phyloP scores from a whole-genome alignment of 768 basidiomycete species.

The Podaxis pistillaris region DNA sequence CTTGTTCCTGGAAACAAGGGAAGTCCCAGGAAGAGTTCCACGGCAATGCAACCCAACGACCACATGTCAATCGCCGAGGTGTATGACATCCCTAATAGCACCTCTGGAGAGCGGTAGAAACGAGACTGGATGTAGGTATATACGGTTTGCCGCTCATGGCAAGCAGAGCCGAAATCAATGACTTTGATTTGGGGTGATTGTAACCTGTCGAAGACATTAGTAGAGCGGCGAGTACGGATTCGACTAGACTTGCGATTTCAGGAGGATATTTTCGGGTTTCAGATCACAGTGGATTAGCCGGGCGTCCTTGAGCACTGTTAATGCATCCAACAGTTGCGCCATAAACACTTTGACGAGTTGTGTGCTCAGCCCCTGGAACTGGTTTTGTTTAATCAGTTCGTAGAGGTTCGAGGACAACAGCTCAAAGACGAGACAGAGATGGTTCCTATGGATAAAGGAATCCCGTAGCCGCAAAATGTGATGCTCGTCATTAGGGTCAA shows the following conservation, averaged over 20 bases:
- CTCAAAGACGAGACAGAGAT: slow-evolving; percentile 97
- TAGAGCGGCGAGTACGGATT: slow-evolving; percentile 6
- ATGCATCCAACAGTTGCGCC: slow-evolving; percentile 87
- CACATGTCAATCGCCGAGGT: slow-evolving; percentile 98
- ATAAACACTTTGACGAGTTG: slow-evolving; percentile 99
- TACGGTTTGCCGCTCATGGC: slow-evolving; percentile 98
- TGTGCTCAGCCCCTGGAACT: slow-evolving; percentile 95
- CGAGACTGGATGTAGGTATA: slow-evolving; percentile 99
- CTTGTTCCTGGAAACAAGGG: slow-evolving; percentile 98
- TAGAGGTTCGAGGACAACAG: slow-evolving; percentile 96
- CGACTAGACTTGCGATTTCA: slow-evolving; percentile 73
- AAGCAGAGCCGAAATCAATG: slow-evolving; percentile 98
- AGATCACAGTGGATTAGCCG: slow-evolving; percentile 97
- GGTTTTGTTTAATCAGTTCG: slow-evolving; percentile 99
- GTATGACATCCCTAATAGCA: slow-evolving; percentile 91
- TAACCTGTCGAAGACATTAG: slow-evolving; percentile 48
- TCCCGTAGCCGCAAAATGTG: slow-evolving; percentile 95
- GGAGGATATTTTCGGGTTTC: slow-evolving; percentile 97
- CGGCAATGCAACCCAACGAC: slow-evolving; percentile 97
- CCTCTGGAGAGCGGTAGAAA: slow-evolving; percentile 98
- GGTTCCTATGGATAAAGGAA: slow-evolving; percentile 94
- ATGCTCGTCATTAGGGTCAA: slow-evolving; percentile 92
- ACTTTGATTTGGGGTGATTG: slow-evolving; percentile 99
- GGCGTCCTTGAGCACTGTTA: slow-evolving; percentile 92
- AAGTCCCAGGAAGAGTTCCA: slow-evolving; percentile 94